phyloP scores from a whole-genome alignment of 164 flowering plant genomes.

The Vitis labrusca region DNA sequence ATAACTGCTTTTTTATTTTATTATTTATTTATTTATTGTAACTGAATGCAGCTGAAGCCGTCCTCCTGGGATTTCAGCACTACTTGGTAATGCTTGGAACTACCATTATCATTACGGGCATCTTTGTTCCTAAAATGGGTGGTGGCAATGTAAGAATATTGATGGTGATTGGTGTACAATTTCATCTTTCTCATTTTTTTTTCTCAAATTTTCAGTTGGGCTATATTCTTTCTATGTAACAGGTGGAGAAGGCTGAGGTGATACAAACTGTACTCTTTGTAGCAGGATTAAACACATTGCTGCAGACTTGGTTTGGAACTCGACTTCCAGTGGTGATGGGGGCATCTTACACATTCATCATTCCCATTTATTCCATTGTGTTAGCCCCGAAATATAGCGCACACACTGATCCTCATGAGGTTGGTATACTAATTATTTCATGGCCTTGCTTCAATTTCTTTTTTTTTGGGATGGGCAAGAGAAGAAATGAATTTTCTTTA shows the following conservation, averaged over 20 bases:
- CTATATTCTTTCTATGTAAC: too few species aligned
- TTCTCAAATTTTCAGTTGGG: background rate
- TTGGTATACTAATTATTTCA: constrained; percentile 5
- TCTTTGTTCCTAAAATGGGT: constrained; percentile 68
- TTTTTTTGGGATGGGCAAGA: background rate
- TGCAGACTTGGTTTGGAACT: constrained; percentile 65
- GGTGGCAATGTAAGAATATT: constrained; percentile 52
- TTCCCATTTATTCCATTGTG: constrained; percentile 50
- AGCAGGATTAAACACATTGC: constrained; percentile 65
- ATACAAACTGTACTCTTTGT: constrained; percentile 68
- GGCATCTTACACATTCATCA: constrained; percentile 54
- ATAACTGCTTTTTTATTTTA: background rate
- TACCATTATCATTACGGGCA: constrained; percentile 47
- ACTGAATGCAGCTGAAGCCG: constrained; percentile 47
- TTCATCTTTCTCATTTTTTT: background rate
- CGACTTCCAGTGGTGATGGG: constrained; percentile 71
- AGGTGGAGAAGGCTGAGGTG: constrained; percentile 68
- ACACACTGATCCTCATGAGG: constrained; percentile 47
- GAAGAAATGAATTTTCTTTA: background rate
- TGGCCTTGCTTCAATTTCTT: background rate
- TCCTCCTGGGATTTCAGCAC: constrained; percentile 68
- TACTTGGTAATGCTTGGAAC: constrained; percentile 72
- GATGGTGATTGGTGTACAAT: too few species aligned
- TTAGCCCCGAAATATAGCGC: constrained; percentile 26
- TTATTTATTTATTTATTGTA: background rate